These are phyloP conservation scores for Filosporella fistucella DNA, from an alignment of 495 filamentous ascomycete genomes.

Conservation along the genomic window DNA sequence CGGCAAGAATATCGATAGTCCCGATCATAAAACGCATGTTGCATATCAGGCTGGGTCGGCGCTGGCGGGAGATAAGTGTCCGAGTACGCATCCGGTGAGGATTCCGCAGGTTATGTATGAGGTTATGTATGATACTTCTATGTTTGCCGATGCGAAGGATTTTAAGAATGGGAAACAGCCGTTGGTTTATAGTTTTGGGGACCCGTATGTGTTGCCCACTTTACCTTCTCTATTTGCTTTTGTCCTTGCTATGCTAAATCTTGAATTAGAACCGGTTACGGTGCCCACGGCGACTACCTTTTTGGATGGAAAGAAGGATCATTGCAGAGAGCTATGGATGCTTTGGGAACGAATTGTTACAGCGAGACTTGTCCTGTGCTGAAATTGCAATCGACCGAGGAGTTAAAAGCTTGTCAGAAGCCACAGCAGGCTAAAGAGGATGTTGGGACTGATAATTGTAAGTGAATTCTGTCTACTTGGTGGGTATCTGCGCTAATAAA, in stretches of 20 bases:
- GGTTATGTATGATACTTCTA: constrained; percentile 46
- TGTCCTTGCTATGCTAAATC: constrained; percentile 25
- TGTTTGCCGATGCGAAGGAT: constrained; percentile 46
- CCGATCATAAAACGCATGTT: constrained; percentile 51
- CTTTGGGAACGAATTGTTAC: constrained; percentile 7
- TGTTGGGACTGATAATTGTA: constrained; percentile 18
- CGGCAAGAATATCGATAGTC: constrained; percentile 53
- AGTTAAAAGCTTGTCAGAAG: constrained; percentile 29
- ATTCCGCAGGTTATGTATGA: constrained; percentile 58
- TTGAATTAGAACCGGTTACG: constrained; percentile 48
- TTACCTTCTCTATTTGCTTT: constrained; percentile 37
- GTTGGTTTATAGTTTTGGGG: constrained; percentile 31
- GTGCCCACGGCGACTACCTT: constrained; percentile 73
- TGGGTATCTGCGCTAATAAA: background rate
- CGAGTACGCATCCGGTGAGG: constrained; percentile 46
- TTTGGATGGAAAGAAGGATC: constrained; percentile 57
- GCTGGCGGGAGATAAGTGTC: constrained; percentile 36
- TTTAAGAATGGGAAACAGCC: constrained; percentile 42
- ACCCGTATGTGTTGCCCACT: constrained; percentile 23
- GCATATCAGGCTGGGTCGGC: constrained; percentile 36
- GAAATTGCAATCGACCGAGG: constrained; percentile 16
- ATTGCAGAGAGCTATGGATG: constrained; percentile 34
- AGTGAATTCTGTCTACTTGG: constrained; percentile 3
- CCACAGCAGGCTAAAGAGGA: constrained; percentile 30
- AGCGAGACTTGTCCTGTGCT: constrained; percentile 45